A percentile compares a stretch with the other conserved stretches of the same genome.
Evolutionary conservation across 345 rosid genomes (phyloP).

Genomic region (Populus ilicifolia): DNA sequence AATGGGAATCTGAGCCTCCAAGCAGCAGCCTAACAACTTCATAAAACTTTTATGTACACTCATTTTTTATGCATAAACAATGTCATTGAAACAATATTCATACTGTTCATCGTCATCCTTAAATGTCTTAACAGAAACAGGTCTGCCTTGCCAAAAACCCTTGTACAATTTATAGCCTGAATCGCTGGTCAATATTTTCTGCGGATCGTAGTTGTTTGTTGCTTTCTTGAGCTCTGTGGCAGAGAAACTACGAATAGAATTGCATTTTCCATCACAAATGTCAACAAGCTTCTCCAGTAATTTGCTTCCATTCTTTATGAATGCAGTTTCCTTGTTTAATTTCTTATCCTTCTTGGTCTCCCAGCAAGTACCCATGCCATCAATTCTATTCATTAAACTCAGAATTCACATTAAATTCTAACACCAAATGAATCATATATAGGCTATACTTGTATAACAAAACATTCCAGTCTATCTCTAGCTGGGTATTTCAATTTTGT

Average conservation of each 20-base stretch:
- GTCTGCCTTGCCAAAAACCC: conserved; percentile 12
- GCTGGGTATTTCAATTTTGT: no score
- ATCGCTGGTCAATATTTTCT: not conserved
- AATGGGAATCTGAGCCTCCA: conserved; percentile 14
- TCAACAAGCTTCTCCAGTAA: conserved; percentile 15
- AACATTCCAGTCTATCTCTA: no score
- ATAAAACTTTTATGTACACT: conserved; percentile 14
- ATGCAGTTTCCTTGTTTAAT: not conserved
- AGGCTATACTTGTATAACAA: no score
- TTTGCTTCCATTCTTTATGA: conserved; percentile 15
- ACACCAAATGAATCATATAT: no score
- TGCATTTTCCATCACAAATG: conserved; percentile 13
- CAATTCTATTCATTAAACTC: no score
- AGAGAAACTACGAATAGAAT: conserved; percentile 14
- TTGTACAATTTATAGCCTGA: not conserved
- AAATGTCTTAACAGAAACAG: conserved; percentile 6
- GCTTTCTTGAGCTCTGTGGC: conserved; percentile 12
- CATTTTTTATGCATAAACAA: conserved; percentile 12
- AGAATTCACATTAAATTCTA: no score
- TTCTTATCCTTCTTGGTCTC: not conserved
- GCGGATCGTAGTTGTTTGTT: not conserved
- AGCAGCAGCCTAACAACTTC: conserved; percentile 30
- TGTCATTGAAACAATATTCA: not conserved
- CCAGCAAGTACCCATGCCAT: not conserved
- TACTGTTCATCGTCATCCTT: not conserved